Evolutionary conservation across 1,284 basidiomycete species (phyloP).

Genomic region (Rhizoctonia solani): DNA sequence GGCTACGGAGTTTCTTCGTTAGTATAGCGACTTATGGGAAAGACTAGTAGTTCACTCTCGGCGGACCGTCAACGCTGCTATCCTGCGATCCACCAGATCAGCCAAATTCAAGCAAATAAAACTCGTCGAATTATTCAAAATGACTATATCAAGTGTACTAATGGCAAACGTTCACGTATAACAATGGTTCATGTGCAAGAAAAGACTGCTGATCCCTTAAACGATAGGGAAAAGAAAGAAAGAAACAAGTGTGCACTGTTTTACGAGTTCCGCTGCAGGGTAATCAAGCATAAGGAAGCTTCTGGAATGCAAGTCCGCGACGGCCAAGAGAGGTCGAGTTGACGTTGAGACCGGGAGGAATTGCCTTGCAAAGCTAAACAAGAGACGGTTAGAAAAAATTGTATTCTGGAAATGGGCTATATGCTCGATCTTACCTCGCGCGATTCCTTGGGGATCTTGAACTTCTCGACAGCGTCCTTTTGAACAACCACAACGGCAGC

Average conservation of each 20-base stretch:
- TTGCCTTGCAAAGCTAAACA: conserved; percentile 5
- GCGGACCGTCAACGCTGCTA: no score
- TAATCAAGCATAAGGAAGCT: no score
- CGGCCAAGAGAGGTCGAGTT: conserved; percentile 3
- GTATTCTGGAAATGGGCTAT: not conserved
- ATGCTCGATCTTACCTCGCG: not conserved
- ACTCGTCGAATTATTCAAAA: no score
- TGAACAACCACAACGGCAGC: conserved; percentile 17
- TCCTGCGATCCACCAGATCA: no score
- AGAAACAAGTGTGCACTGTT: not conserved
- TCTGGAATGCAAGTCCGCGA: not conserved
- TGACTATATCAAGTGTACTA: no score
- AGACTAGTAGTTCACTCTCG: no score
- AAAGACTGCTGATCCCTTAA: no score
- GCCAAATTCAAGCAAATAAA: no score
- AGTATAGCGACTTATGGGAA: no score
- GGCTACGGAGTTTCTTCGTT: no score
- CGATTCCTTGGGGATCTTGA: not conserved
- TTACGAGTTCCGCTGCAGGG: not conserved
- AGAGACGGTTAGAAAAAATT: not conserved
- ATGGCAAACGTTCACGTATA: no score
- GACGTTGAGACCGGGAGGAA: not conserved
- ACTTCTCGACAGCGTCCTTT: not conserved
- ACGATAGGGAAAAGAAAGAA: not conserved
- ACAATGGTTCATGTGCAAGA: no score